These are phyloP conservation scores for Entomortierella beljakovae DNA, from an alignment of 192 early-diverging fungal species.

Conservation along the genomic window DNA sequence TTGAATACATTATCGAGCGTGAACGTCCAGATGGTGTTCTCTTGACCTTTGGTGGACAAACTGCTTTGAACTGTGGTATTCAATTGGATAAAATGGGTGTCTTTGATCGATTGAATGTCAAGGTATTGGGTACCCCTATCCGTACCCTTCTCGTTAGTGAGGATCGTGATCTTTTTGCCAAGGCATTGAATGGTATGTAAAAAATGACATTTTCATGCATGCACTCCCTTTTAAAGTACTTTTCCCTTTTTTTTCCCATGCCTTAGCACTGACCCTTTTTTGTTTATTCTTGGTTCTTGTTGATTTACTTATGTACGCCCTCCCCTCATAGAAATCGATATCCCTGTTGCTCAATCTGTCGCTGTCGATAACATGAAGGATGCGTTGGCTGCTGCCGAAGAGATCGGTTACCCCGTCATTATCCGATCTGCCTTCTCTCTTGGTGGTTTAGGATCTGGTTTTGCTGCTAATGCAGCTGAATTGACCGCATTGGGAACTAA, in stretches of 20 bases:
- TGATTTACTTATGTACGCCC: neutral
- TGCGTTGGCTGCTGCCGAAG: slow-evolving; percentile 83
- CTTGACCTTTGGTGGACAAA: slow-evolving; percentile 97
- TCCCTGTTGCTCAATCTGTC: slow-evolving; percentile 90
- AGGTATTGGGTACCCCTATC: slow-evolving; percentile 96
- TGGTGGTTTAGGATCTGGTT: slow-evolving; percentile 98
- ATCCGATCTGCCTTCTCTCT: slow-evolving; percentile 94
- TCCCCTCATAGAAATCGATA: slow-evolving; percentile 71
- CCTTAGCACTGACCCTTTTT: too few species aligned
- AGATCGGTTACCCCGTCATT: slow-evolving; percentile 95
- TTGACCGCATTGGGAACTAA: slow-evolving; percentile 84
- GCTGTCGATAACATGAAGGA: slow-evolving; percentile 90
- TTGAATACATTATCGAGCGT: slow-evolving; percentile 91
- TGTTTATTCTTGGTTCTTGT: slow-evolving; percentile 1
- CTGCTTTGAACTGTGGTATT: slow-evolving; percentile 95
- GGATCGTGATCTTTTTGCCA: slow-evolving; percentile 96
- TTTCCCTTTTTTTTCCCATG: too few species aligned
- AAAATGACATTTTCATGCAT: too few species aligned
- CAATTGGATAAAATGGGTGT: slow-evolving; percentile 86
- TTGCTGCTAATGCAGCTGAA: slow-evolving; percentile 82
- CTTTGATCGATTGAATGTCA: slow-evolving; percentile 83
- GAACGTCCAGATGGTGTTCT: slow-evolving; percentile 97
- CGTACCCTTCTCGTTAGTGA: slow-evolving; percentile 91
- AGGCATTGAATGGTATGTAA: slow-evolving; percentile 80
- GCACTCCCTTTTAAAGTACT: too few species aligned